Conservation (phyloP, 768 basidiomycete genomes). For the Xerocomus spinulosus region DNA sequence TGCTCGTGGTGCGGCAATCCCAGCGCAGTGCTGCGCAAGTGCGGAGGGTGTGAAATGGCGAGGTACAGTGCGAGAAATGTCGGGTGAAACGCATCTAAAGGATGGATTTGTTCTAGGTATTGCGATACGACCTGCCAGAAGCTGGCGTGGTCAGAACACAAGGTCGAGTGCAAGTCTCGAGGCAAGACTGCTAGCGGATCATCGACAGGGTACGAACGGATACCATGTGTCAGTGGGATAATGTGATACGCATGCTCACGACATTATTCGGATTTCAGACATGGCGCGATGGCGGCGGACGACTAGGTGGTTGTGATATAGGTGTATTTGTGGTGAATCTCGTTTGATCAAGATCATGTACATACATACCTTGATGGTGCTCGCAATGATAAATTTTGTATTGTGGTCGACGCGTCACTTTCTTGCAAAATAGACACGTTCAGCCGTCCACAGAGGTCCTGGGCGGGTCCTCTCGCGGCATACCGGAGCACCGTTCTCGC, state of each 20-base stretch:
- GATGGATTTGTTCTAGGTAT: slow-evolving; percentile 31
- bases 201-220: neutral
- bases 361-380: too few species aligned
- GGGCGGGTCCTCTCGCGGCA: too few species aligned
- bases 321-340: too few species aligned
- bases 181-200: neutral
- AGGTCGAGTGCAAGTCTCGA: slow-evolving; percentile 18
- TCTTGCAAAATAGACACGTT: too few species aligned
- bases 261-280: neutral
- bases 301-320: too few species aligned
- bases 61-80: slow-evolving; percentile 24
- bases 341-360: too few species aligned
- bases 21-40: slow-evolving; percentile 49
- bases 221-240: neutral
- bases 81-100: slow-evolving; percentile 11
- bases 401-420: too few species aligned
- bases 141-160: slow-evolving; percentile 38
- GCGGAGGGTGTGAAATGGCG: slow-evolving; percentile 37
- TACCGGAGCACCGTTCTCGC: too few species aligned
- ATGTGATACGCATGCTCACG: neutral
- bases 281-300: too few species aligned
- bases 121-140: slow-evolving; percentile 41
- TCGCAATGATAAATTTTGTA: too few species aligned
- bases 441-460: too few species aligned
- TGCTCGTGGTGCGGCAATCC: slow-evolving; percentile 65